phyloP scores from a whole-genome alignment of 768 basidiomycete genomes.

The Tricholoma bakamatsutake region DNA sequence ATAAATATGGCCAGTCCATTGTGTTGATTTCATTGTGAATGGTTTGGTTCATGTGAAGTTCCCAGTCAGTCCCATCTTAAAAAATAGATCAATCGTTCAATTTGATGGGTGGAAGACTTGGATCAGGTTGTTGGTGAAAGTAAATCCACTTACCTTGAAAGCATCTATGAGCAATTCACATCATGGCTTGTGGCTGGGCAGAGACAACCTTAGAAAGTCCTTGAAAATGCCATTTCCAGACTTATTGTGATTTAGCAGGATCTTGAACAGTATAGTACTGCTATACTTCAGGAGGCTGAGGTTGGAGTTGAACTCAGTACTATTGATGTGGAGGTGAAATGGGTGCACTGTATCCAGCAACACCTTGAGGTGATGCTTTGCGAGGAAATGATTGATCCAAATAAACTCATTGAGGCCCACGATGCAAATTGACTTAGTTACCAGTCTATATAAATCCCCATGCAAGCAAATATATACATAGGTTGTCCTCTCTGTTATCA shows the following conservation, averaged over 20 bases:
- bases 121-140: background rate
- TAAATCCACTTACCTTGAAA: background rate
- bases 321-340: background rate
- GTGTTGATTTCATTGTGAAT: too few species aligned
- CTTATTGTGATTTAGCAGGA: background rate
- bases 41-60: background rate
- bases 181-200: background rate
- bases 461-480: background rate
- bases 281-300: background rate
- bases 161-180: background rate
- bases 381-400: background rate
- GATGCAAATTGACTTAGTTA: background rate
- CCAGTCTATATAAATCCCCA: background rate
- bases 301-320: background rate
- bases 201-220: background rate
- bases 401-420: background rate
- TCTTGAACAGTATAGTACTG: background rate
- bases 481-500: background rate
- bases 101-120: background rate
- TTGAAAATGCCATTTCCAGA: background rate
- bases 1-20: too few species aligned
- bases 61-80: background rate
- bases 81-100: background rate
- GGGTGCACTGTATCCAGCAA: background rate
- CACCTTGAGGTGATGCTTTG: background rate